Base-by-base conservation (phyloP, 768 basidiomycete species). In the Lentinus tigrinus region DNA sequence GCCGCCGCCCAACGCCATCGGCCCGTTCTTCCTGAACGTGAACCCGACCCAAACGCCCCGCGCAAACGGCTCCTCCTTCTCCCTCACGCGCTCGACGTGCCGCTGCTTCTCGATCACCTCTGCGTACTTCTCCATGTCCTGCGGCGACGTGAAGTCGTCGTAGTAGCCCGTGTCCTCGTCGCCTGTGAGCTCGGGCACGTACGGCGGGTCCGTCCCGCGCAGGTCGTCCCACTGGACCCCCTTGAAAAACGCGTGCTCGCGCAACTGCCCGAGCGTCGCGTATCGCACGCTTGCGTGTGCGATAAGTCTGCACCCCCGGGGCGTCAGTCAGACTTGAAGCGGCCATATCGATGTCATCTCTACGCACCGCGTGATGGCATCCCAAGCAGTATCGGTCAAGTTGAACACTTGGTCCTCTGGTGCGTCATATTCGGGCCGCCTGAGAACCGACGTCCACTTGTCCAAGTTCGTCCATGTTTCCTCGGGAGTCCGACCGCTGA, bases 401-500 rank as follows among this genome's bases (percentile, higher is more conserved):
- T 98, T 99, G 81, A 98, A 99, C 62, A 98, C 92, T 40, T 94
- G 79, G 72, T 99, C 97, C 70, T 98, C 95, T 2, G 93, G 91
- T 63, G 89, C 88, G 70, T 98, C 95, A 65, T 98, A 99, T 65
- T 95, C 89, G 2, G 97, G 97, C 56, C 97, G 74, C n/a, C 89
- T 79, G 4, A 99, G 79, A 1, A 94, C 93, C 61, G 90, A 90
- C 17, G 88, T 85, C 97, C 97, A 99, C 71, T 98, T 98, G 75
- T 98, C 98, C 61, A 99, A 76, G 74, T 98, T 98, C 16, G 93
- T 93, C 97, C 97, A 99, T 0, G 97, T 99, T 74, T 99, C 97
- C 63, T 99, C 95, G 0, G 95, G 91, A 0, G 90, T 94, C 39
- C 89, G 85, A 17, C 97, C 97, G 47, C 93, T 97, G 77, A 99